phyloP scores from a whole-genome alignment of 2,329 filamentous ascomycete genomes.

The Bipolaris sorokiniana region DNA sequence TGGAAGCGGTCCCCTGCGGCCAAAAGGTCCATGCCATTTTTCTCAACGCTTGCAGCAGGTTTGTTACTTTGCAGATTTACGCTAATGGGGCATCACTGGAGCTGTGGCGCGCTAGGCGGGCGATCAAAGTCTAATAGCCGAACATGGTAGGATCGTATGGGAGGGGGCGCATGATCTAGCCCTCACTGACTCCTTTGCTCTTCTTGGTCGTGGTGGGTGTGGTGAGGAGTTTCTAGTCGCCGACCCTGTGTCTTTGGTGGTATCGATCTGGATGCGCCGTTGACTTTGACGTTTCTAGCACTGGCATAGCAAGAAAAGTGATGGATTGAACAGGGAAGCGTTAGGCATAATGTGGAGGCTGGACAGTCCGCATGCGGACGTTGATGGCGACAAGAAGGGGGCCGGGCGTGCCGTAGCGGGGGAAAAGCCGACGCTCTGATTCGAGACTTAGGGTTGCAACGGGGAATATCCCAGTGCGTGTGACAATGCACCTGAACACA shows the following conservation, averaged over 20 bases:
- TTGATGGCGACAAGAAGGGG: constrained; percentile 6
- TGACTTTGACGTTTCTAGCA: constrained; percentile 10
- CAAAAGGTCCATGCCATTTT: constrained; percentile 1
- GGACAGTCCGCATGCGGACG: constrained; percentile 3
- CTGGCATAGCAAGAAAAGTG: neutral
- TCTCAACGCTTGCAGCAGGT: constrained; percentile 7
- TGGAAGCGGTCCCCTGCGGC: constrained; percentile 1
- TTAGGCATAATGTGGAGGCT: neutral
- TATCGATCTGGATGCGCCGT: neutral
- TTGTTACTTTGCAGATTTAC: constrained; percentile 11
- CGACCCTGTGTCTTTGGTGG: constrained; percentile 1
- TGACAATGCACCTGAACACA: constrained; percentile 7
- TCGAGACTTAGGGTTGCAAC: constrained; percentile 3
- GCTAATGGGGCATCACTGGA: constrained; percentile 13
- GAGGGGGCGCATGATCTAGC: constrained; percentile 15
- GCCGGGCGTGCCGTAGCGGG: constrained; percentile 9
- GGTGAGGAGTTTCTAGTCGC: constrained; percentile 14
- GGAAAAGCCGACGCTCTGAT: constrained; percentile 3
- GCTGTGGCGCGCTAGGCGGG: constrained; percentile 10
- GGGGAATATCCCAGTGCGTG: neutral
- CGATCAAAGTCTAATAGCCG: constrained; percentile 17
- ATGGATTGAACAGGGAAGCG: neutral
- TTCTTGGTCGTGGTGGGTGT: neutral
- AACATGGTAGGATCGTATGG: constrained; percentile 8
- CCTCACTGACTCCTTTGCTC: constrained; percentile 1